phyloP scores from a whole-genome alignment of 1,284 basidiomycete genomes.

The Austroboletus niveus region DNA sequence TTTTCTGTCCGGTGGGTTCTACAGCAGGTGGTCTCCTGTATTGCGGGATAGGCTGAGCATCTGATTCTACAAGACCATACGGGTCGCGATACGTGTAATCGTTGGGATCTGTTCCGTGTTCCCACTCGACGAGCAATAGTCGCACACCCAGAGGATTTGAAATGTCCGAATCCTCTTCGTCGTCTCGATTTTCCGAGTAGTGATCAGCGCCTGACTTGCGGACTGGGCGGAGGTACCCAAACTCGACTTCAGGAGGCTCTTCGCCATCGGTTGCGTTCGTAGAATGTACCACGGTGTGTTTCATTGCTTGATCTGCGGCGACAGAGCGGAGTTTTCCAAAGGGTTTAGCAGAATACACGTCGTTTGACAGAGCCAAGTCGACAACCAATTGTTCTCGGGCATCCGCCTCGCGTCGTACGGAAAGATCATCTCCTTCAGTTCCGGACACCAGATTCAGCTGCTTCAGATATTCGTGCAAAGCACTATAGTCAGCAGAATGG shows the following conservation, averaged over 20 bases:
- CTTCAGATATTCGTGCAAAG: conserved; percentile 38
- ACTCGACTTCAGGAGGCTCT: conserved; percentile 53
- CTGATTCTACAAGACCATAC: conserved; percentile 41
- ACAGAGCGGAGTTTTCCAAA: conserved; percentile 32
- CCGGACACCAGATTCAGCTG: conserved; percentile 40
- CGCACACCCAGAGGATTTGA: conserved; percentile 51
- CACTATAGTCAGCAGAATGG: conserved; percentile 33
- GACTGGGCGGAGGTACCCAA: conserved; percentile 59
- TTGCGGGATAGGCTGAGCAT: conserved; percentile 12
- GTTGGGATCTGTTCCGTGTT: conserved; percentile 49
- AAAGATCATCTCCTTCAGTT: conserved; percentile 37
- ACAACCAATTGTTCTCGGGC: conserved; percentile 59
- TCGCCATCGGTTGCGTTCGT: conserved; percentile 53
- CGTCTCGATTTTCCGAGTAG: conserved; percentile 20
- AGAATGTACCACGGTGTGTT: conserved; percentile 48
- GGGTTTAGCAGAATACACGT: conserved; percentile 51
- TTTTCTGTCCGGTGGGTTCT: conserved; percentile 19
- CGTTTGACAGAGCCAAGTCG: conserved; percentile 58
- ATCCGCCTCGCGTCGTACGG: conserved; percentile 47
- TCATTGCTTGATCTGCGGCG: conserved; percentile 28
- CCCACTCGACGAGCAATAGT: conserved; percentile 66
- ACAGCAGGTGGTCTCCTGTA: conserved; percentile 12
- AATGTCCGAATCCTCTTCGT: conserved; percentile 18
- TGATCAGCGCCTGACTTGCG: conserved; percentile 30
- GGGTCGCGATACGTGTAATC: conserved; percentile 54